These are phyloP conservation scores for Kalanchoe fedtschenkoi DNA, from an alignment of 164 flowering plant species.

Conservation along the genomic window DNA sequence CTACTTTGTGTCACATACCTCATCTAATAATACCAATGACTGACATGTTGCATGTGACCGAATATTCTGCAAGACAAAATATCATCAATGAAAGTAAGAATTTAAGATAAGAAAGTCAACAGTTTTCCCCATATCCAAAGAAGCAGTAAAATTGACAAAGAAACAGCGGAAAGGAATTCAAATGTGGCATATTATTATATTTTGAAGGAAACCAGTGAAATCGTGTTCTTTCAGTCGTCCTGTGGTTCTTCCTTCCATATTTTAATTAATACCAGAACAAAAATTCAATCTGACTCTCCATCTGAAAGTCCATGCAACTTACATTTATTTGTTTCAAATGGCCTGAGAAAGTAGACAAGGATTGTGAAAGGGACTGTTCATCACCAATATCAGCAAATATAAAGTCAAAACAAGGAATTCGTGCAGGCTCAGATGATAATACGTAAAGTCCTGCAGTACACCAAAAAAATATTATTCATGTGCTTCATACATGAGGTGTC, in stretches of 20 bases:
- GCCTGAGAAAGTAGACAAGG: constrained; percentile 91
- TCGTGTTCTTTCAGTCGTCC: neutral
- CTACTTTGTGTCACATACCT: constrained; percentile 37
- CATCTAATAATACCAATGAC: constrained; percentile 86
- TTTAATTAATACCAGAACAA: neutral
- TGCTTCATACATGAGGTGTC: neutral
- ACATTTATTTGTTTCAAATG: constrained; percentile 85
- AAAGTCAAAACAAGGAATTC: constrained; percentile 87
- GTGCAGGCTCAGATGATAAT: constrained; percentile 65
- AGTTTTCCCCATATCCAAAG: neutral
- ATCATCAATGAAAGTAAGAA: neutral
- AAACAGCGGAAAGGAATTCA: neutral
- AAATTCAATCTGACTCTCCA: neutral
- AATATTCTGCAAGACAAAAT: constrained; percentile 48
- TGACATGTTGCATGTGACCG: constrained; percentile 47
- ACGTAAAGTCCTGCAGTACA: constrained; percentile 67
- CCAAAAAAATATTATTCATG: neutral
- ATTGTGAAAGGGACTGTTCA: constrained; percentile 85
- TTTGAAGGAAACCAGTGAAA: neutral
- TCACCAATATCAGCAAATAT: constrained; percentile 94
- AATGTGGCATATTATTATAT: neutral
- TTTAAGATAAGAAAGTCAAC: neutral
- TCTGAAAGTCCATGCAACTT: constrained; percentile 20
- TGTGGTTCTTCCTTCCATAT: neutral
- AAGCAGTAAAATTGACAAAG: neutral